These are phyloP conservation scores for Suillus decipiens DNA, from an alignment of 768 basidiomycete species.

Conservation along the genomic window DNA sequence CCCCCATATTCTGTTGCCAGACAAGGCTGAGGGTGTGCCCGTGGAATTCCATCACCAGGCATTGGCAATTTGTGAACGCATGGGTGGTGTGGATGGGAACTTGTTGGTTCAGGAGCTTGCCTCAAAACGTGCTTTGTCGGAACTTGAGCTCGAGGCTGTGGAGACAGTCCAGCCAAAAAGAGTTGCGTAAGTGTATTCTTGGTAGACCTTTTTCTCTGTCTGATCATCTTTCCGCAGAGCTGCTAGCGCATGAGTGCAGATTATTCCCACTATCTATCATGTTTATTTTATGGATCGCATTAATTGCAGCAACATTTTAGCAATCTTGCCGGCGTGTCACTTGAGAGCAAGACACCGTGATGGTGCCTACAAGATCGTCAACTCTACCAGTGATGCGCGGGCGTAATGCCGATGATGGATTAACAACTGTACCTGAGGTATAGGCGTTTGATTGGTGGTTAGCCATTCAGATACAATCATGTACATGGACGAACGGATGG, in stretches of 20 bases:
- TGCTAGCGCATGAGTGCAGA: slow-evolving; percentile 1
- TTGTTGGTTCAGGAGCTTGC: slow-evolving; percentile 12
- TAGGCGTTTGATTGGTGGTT: neutral
- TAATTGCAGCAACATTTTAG: neutral
- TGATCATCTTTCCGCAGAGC: neutral
- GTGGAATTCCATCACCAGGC: slow-evolving; percentile 32
- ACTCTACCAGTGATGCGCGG: neutral
- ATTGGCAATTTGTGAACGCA: slow-evolving; percentile 27
- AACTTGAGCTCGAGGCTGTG: slow-evolving; percentile 11
- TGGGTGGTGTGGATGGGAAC: slow-evolving; percentile 33
- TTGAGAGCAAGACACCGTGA: neutral
- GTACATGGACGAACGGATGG: neutral
- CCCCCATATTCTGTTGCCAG: slow-evolving; percentile 32
- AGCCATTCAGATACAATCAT: neutral
- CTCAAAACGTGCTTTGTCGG: slow-evolving; percentile 4
- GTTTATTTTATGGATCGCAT: slow-evolving; percentile 7
- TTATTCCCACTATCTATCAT: neutral
- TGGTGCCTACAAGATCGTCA: neutral
- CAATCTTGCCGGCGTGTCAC: neutral
- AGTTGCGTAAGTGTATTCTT: slow-evolving; percentile 24
- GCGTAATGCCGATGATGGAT: neutral
- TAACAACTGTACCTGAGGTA: neutral
- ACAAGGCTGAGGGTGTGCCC: slow-evolving; percentile 29
- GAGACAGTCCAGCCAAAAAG: slow-evolving; percentile 16
- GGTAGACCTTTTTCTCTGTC: neutral